These are phyloP conservation scores for Heliosperma pusillum DNA, from an alignment of 148 eudicot genomes.

Conservation along the genomic window DNA sequence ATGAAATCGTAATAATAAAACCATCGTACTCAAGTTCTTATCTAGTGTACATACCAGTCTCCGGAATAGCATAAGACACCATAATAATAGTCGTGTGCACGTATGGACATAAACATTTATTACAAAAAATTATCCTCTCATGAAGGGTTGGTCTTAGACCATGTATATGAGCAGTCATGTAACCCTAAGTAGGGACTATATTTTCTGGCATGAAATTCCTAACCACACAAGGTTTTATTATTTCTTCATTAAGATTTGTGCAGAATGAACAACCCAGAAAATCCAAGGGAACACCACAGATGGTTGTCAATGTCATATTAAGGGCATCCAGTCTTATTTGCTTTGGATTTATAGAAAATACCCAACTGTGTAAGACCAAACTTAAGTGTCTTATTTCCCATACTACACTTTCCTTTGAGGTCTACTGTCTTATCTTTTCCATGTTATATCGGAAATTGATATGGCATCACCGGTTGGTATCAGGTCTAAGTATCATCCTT, in stretches of 20 bases:
- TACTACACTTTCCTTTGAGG: not conserved
- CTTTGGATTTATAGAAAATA: not conserved
- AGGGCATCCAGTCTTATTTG: not conserved
- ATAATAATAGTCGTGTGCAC: not conserved
- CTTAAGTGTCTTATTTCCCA: not conserved
- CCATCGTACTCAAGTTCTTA: no score
- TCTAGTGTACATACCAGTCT: no score
- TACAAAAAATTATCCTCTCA: not conserved
- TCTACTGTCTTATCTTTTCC: not conserved
- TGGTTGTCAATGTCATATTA: constrained; percentile 24
- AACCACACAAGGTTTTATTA: not conserved
- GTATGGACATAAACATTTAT: not conserved
- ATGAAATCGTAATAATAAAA: no score
- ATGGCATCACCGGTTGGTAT: no score
- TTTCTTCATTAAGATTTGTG: not conserved
- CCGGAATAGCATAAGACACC: no score
- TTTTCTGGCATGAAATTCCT: not conserved
- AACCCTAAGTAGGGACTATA: not conserved
- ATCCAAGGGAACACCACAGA: constrained; percentile 25
- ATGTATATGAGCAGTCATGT: not conserved
- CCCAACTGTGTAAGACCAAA: constrained; percentile 4
- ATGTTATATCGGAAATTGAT: not conserved
- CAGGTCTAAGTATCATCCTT: no score
- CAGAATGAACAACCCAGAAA: constrained; percentile 14
- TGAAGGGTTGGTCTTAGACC: not conserved